Evolutionary conservation across 148 eudicot genomes (phyloP).

Genomic region (Chenopodium quinoa): DNA sequence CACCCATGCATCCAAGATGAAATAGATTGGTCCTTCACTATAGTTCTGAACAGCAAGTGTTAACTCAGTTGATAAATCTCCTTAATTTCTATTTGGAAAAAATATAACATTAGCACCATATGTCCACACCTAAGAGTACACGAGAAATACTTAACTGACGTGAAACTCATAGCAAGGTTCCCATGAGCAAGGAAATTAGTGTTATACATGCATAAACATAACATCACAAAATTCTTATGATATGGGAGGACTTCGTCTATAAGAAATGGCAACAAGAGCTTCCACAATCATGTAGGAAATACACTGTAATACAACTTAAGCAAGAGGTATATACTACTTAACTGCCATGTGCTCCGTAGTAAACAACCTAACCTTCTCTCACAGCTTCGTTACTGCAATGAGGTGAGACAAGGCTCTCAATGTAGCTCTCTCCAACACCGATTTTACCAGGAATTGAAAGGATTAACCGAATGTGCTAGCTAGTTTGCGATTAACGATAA

Average conservation of each 20-base stretch:
- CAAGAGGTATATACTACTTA: neutral
- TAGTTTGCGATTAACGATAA: too few species aligned
- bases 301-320: neutral
- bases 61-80: too few species aligned
- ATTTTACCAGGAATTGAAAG: neutral
- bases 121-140: neutral
- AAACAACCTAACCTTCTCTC: neutral
- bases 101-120: too few species aligned
- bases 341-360: neutral
- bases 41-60: too few species aligned
- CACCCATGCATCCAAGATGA: too few species aligned
- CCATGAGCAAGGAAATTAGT: neutral
- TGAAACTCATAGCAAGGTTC: neutral
- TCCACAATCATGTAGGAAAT: neutral
- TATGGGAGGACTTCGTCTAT: too few species aligned
- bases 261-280: neutral
- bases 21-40: too few species aligned
- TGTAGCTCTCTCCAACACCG: neutral
- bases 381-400: neutral
- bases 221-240: too few species aligned
- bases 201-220: too few species aligned
- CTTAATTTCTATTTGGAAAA: too few species aligned
- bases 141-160: neutral
- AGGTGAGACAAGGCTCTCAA: slow-evolving; percentile 17
- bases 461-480: too few species aligned